Evolutionary conservation across 805 yeast genomes (phyloP), one percentile per base, ranked within the genome.

Genomic region (Grigorovia transvaalensis): DNA sequence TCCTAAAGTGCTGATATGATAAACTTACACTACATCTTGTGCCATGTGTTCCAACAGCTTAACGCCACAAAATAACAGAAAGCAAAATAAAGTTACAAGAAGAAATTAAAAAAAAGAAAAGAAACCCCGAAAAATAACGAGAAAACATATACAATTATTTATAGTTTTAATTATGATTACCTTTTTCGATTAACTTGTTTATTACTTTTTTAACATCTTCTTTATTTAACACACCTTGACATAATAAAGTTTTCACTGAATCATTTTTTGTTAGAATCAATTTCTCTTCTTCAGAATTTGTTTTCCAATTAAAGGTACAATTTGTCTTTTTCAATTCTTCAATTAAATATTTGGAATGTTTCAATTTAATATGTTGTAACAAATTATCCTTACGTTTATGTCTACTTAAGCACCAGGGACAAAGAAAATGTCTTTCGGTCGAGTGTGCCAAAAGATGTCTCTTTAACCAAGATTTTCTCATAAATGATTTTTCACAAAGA

Each of bases 301-400:
- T 41, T 9, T 45, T 43, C 53, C 51, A 51, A 42, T 48, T 46
- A 29, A 53, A 54, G 9, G 17, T 38, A 42, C 51, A 51, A 35
- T 51, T 50, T 9, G 51, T 51, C 20, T 51, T 50, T 40, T 50
- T 50, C 41, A 56, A 50, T 46, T 53, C 66, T 38, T 61, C 57
- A 45, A 65, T 48, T 13, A 65, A 57, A 45, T 57, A 54, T 23
- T 56, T 57, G 2, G 62, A 56, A 52, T 66, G 70, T 46, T 66
- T 66, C 42, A 64, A 48, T 50, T 64, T 65, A 64, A 66, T 62
- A 48, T 66, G 70, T 51, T 66, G 70, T 35, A 66, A 51, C 7
- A 66, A 52, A 48, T 66, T 66, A 52, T 66, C 70, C 50, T 64
- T 65, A 43, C 70, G 54, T 52, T 66, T 66, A 51, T 66, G 70